Base-by-base conservation (phyloP, 1,139 yeast genomes). In the Geotrichum candidum region DNA sequence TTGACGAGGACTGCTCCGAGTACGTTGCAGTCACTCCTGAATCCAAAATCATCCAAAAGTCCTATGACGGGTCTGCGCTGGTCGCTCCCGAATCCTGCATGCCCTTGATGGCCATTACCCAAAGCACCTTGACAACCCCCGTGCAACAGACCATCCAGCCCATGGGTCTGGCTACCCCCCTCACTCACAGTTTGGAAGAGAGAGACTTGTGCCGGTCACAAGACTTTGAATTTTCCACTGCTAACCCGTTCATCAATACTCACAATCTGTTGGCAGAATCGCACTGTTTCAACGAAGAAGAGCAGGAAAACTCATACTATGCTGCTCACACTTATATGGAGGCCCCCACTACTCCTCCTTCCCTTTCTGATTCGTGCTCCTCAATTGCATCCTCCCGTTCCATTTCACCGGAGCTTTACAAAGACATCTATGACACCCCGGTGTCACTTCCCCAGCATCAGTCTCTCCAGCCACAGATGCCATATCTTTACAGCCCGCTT, bases 221-320 rank as follows among this genome's bases (percentile, higher is more conserved):
- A 23, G 61, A 59, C 23, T 31, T 53, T n/a, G 61, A 55, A 11
- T 22, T 55, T 27, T 18, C 6, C 15, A 13, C 41, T 35, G 11
- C 41, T 13, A 55, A 51, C 29, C 54, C 58, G 25, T 59, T 51
- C 35, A 41, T 59, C 51, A 33, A 51, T 52, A 11, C 58, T 29
- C 61, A 59, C 61, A 48, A 22, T 38, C 31, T 55, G 53, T 56
- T 58, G 7, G 51, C 58, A 2, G 61, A 59, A 29, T 53, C 61
- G 15, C 53, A 54, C 33, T 46, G 53, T 29, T 38, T 59, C 33
- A 45, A 50, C 33, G 50, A 53, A 23, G 57, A 53, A 7, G 48
- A 69, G 68, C 61, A 38, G 45, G 45, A 38, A 38, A 73, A 74
- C 64, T 76, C 77, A 18, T 74, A 73, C 65, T 74, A 74, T 66